phyloP scores from a whole-genome alignment of 1,284 basidiomycete species.

The Golubevia sp. region DNA sequence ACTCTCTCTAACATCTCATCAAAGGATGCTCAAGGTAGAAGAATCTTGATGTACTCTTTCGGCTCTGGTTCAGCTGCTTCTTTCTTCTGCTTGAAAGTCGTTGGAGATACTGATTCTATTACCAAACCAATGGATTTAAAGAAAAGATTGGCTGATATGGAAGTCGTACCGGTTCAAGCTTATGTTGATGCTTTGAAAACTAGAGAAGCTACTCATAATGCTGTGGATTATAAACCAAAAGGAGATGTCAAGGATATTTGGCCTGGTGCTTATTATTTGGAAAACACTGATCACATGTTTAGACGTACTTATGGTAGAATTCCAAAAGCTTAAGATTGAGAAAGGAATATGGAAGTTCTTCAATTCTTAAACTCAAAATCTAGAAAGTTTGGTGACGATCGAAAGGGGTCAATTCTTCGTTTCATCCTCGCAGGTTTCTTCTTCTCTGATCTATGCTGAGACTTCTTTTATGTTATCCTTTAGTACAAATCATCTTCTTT shows the following conservation, averaged over 20 bases:
- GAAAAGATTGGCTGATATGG: constrained; percentile 79
- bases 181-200: constrained; percentile 75
- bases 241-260: constrained; percentile 90
- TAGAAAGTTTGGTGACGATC: no score
- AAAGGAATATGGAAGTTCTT: no score
- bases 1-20: constrained; percentile 44
- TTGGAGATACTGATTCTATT: constrained; percentile 82
- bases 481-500: no score
- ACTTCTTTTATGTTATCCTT: no score
- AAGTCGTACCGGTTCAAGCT: constrained; percentile 86
- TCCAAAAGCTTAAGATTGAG: no score
- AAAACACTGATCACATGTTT: constrained; percentile 87
- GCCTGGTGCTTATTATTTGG: constrained; percentile 92
- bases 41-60: constrained; percentile 86
- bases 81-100: constrained; percentile 84
- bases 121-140: constrained; percentile 78
- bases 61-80: constrained; percentile 88
- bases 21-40: constrained; percentile 53
- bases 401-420: no score
- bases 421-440: no score
- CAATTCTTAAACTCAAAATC: no score
- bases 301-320: constrained; percentile 77
- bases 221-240: constrained; percentile 79
- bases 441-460: no score
- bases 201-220: constrained; percentile 90